These are phyloP conservation scores for Acacia pycnantha DNA, from an alignment of 331 rosid species.

Conservation along the genomic window DNA sequence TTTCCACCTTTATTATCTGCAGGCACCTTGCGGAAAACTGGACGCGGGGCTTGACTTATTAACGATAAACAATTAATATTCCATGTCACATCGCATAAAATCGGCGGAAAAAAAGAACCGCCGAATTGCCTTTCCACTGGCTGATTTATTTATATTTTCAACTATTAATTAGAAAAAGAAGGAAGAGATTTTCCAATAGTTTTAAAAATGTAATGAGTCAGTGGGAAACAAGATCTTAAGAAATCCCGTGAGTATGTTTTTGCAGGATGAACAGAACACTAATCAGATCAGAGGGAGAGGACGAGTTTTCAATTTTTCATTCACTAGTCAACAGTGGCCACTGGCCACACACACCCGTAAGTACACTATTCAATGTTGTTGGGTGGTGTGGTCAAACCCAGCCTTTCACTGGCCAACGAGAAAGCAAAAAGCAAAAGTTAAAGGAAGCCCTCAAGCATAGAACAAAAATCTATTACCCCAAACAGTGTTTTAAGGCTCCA, in stretches of 20 bases:
- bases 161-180: too few relatives aligned
- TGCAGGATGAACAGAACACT: not conserved
- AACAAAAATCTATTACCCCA: not conserved
- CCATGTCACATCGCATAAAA: constrained; percentile 1
- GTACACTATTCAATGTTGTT: constrained; percentile 18
- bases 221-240: not conserved
- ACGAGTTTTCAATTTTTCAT: constrained; percentile 32
- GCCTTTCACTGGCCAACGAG: constrained; percentile 31
- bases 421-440: constrained; percentile 73
- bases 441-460: constrained; percentile 22
- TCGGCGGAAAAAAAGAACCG: not conserved
- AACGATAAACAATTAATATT: not conserved
- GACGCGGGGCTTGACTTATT: not conserved
- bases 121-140: not conserved
- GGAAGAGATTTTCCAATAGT: not conserved
- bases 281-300: not conserved
- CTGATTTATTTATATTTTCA: not conserved
- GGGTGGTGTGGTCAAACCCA: constrained; percentile 63
- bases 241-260: constrained; percentile 21
- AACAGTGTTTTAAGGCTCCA: constrained; percentile 19
- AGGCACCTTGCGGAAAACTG: not conserved
- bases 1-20: constrained; percentile 26
- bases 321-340: constrained; percentile 17
- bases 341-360: not conserved
- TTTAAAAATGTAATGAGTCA: not conserved